Percentiles rank a stretch among this genome's conserved stretches.
Conservation (phyloP, 257 asterid species). For the Cruciata laevipes region DNA sequence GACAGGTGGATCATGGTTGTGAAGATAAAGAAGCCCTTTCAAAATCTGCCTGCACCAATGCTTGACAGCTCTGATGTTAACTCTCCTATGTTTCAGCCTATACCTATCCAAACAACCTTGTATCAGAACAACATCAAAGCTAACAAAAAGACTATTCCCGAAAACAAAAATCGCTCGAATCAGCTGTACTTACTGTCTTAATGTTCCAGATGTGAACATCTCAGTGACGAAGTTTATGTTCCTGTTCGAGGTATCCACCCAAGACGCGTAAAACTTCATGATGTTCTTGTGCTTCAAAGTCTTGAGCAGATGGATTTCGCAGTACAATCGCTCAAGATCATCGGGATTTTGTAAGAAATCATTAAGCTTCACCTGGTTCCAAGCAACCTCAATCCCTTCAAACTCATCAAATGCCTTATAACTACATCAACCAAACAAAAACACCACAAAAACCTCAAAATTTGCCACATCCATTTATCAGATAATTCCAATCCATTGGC, state of each 20-base stretch:
- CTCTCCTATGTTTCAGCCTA: slow-evolving; percentile 43
- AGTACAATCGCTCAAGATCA: slow-evolving; percentile 86
- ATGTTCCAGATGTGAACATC: slow-evolving; percentile 97
- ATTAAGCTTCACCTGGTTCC: slow-evolving; percentile 89
- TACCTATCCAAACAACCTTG: slow-evolving; percentile 23
- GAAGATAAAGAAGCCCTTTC: slow-evolving; percentile 47
- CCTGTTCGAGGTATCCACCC: slow-evolving; percentile 82
- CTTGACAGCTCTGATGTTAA: slow-evolving; percentile 47
- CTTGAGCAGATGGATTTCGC: slow-evolving; percentile 88
- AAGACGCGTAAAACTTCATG: slow-evolving; percentile 86
- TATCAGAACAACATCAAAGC: neutral
- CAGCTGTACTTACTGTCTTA: slow-evolving; percentile 70
- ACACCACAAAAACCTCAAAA: slow-evolving; percentile 5
- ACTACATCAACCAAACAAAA: slow-evolving; percentile 31
- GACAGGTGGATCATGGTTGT: slow-evolving; percentile 67
- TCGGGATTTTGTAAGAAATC: slow-evolving; percentile 84
- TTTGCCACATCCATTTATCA: slow-evolving; percentile 12
- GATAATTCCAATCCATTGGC: neutral
- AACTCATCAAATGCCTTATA: slow-evolving; percentile 95
- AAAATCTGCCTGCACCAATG: slow-evolving; percentile 53
- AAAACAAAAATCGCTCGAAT: neutral
- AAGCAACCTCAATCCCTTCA: slow-evolving; percentile 95
- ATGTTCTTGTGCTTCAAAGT: slow-evolving; percentile 76
- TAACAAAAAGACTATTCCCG: neutral
- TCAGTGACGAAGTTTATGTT: slow-evolving; percentile 96